phyloP scores from a whole-genome alignment of 495 filamentous ascomycete genomes.

The Pyronema domesticum region DNA sequence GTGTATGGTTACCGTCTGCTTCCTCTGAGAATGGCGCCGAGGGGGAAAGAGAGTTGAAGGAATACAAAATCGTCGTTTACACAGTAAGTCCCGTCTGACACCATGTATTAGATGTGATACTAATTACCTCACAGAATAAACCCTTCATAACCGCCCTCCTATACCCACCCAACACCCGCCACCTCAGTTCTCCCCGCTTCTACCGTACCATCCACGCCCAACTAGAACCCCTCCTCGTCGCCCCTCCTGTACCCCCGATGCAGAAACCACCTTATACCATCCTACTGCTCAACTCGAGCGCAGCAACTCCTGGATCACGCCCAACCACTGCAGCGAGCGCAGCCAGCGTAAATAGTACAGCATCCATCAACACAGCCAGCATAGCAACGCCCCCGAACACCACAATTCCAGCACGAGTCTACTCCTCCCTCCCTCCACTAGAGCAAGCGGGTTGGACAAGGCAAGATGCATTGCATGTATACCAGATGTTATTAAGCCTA shows the following conservation, averaged over 20 bases:
- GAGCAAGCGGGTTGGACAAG: slow-evolving; percentile 44
- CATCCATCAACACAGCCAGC: background rate
- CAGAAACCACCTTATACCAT: background rate
- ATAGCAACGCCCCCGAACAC: slow-evolving; percentile 47
- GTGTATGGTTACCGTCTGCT: slow-evolving; percentile 12
- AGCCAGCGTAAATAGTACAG: background rate
- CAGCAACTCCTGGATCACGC: background rate
- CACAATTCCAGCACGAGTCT: slow-evolving; percentile 47
- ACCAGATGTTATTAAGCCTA: slow-evolving; percentile 66
- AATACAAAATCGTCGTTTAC: slow-evolving; percentile 22
- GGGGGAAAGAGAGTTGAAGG: slow-evolving; percentile 7
- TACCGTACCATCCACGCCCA: slow-evolving; percentile 73
- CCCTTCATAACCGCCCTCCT: slow-evolving; percentile 88
- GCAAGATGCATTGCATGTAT: slow-evolving; percentile 76
- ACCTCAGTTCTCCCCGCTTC: slow-evolving; percentile 47
- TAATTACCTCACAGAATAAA: slow-evolving; percentile 31
- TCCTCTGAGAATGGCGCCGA: background rate
- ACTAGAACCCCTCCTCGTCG: slow-evolving; percentile 42
- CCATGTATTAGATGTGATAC: background rate
- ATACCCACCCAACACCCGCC: slow-evolving; percentile 51
- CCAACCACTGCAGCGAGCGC: background rate
- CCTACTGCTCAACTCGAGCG: background rate
- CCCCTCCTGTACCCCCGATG: background rate
- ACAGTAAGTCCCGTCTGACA: slow-evolving; percentile 7
- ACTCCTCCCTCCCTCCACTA: slow-evolving; percentile 65